Evolutionary conservation across 352 stramenopile species (phyloP), one percentile per base, ranked within the genome.

Genomic region (Lagenidium giganteum): DNA sequence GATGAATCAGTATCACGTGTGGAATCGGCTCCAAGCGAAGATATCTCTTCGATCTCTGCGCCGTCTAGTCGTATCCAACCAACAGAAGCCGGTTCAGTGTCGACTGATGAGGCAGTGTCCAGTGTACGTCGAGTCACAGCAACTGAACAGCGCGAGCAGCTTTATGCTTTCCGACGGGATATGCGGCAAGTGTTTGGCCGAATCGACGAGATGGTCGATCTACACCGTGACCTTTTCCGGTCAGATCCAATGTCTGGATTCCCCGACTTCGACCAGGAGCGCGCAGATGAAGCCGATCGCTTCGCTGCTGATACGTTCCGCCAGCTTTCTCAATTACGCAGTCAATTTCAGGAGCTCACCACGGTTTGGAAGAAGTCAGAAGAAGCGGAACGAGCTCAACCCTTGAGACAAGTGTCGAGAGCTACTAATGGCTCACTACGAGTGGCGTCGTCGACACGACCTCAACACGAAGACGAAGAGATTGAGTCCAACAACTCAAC

Each of bases 171-270:
- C 37, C 71, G 69, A 13, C 70, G 73, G 25, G 46, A 72, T 18
- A 85, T 87, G 69, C 71, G 71, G 2, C 55, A 83, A 37, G 52
- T 68, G 0, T 85, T 85, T 37, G 63, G 55, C 14, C 61, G 58
- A 2, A 51, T 85, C 1, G 75, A 87, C 27, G 70, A 87, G 18
- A 80, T 87, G 69, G 65, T 83, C 2, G 75, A 85, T 21, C 34
- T 61, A 7, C 75, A 83, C 37, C 67, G 71, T 2, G 70, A 79
- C 8, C 53, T 80, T 6, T 87, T 87, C 56, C 70, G 72, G 42
- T 60, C 55, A 0, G 67, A 87, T 43, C 59, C 57, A 27, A 55
- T 61, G 2, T 75, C 64, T 3, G 69, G 69, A 0, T 52, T 55
- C 0, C 69, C 71, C 0, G 26, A 64, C 1, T 66, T 64, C 22